Conservation (phyloP, 1,284 basidiomycete species). For the Gomphus bonarii region DNA sequence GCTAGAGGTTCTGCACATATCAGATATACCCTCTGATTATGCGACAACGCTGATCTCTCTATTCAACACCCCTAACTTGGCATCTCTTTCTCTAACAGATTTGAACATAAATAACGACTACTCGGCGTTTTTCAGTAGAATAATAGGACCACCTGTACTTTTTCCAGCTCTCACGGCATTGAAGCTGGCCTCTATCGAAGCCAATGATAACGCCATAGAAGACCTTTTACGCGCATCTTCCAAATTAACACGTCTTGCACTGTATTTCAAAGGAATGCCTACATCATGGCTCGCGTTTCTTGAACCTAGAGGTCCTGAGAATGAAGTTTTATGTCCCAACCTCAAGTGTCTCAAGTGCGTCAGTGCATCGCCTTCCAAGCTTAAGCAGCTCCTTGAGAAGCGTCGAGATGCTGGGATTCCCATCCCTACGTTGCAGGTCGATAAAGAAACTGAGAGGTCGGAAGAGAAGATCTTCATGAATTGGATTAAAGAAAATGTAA, state of each 20-base stretch:
- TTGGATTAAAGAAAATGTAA: slow-evolving; percentile 2
- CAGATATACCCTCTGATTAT: slow-evolving; percentile 9
- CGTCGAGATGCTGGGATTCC: background rate
- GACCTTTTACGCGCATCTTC: slow-evolving; percentile 1
- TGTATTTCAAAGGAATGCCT: background rate
- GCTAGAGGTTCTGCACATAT: background rate
- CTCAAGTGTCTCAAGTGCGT: slow-evolving; percentile 7
- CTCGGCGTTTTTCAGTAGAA: background rate
- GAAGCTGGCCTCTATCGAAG: slow-evolving; percentile 4
- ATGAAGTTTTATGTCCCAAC: slow-evolving; percentile 6
- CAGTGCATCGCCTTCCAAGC: background rate
- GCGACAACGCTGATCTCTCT: slow-evolving; percentile 1
- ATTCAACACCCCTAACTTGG: slow-evolving; percentile 1
- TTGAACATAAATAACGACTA: slow-evolving; percentile 6
- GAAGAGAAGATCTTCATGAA: background rate
- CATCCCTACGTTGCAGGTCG: background rate
- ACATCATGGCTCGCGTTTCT: background rate
- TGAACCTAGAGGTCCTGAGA: background rate
- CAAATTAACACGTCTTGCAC: background rate
- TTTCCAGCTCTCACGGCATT: slow-evolving; percentile 1
- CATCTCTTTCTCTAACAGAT: slow-evolving; percentile 1
- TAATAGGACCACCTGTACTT: slow-evolving; percentile 2
- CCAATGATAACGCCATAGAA: background rate
- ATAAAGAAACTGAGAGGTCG: background rate
- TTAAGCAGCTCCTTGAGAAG: slow-evolving; percentile 1